These are phyloP conservation scores for Ophiostoma sp. DNA, from an alignment of 2,329 filamentous ascomycete genomes.

Conservation along the genomic window DNA sequence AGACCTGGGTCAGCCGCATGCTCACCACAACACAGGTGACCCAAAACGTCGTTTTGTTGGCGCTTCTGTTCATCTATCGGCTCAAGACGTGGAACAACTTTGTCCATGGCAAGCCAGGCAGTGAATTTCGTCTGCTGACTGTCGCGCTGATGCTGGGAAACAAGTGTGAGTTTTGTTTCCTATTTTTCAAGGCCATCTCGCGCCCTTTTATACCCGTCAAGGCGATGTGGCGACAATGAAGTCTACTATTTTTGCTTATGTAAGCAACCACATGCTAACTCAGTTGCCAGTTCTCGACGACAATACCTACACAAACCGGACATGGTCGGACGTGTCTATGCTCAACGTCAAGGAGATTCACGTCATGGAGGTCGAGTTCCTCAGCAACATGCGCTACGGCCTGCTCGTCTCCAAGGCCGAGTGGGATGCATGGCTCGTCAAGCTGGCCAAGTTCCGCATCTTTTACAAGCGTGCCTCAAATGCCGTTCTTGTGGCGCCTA, in stretches of 20 bases:
- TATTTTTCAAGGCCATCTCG: neutral
- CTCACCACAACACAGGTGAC: constrained; percentile 93
- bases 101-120: constrained; percentile 86
- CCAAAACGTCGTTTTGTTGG: constrained; percentile 87
- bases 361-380: constrained; percentile 99
- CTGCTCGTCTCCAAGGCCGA: constrained; percentile 78
- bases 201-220: too few relatives aligned
- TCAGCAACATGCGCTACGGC: constrained; percentile 97
- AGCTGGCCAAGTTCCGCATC: constrained; percentile 73
- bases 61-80: constrained; percentile 86
- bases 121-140: constrained; percentile 86
- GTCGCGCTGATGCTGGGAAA: constrained; percentile 97
- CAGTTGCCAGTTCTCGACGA: constrained; percentile 71
- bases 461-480: constrained; percentile 69
- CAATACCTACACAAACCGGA: constrained; percentile 99
- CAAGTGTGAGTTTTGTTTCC: constrained; percentile 61
- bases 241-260: neutral
- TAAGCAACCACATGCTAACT: neutral
- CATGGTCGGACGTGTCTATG: constrained; percentile 95
- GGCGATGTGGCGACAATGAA: too few relatives aligned
- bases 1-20: constrained; percentile 89
- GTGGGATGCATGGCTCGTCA: constrained; percentile 82
- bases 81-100: constrained; percentile 84
- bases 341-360: constrained; percentile 94
- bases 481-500: constrained; percentile 32